Evolutionary conservation across 2,329 filamentous ascomycete species (phyloP).

Genomic region (Gremmenia infestans): DNA sequence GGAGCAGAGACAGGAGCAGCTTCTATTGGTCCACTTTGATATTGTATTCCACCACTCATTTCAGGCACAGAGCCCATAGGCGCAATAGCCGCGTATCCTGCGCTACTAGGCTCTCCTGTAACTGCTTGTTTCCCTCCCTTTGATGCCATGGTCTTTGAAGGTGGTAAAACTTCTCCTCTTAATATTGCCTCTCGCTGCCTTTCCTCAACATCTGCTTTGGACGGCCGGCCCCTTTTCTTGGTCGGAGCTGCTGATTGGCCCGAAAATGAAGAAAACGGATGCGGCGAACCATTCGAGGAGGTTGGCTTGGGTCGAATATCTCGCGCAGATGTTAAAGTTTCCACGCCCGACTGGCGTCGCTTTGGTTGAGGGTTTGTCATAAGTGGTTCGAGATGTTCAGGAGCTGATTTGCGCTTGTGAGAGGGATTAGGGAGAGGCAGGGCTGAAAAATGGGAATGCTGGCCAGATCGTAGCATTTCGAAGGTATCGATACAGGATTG

Average conservation of each 20-base stretch:
- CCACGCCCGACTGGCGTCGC: slow-evolving; percentile 21
- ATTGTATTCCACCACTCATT: slow-evolving; percentile 8
- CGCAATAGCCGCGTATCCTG: slow-evolving; percentile 8
- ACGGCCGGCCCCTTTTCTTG: slow-evolving; percentile 30
- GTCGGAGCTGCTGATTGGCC: slow-evolving; percentile 5
- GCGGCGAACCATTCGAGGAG: slow-evolving; percentile 21
- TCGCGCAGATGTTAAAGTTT: slow-evolving; percentile 12
- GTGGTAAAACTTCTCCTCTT: slow-evolving; percentile 24
- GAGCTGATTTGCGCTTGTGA: slow-evolving; percentile 24
- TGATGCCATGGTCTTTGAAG: slow-evolving; percentile 9
- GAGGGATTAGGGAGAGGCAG: slow-evolving; percentile 7
- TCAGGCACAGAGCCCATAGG: slow-evolving; percentile 6
- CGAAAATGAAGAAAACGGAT: slow-evolving; percentile 15
- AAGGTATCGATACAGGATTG: slow-evolving; percentile 27
- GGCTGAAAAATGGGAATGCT: slow-evolving; percentile 3
- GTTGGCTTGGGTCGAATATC: slow-evolving; percentile 27
- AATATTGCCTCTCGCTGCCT: slow-evolving; percentile 23
- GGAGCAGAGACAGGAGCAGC: neutral
- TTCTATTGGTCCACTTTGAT: slow-evolving; percentile 8
- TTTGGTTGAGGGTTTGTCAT: slow-evolving; percentile 16
- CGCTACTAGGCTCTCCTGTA: slow-evolving; percentile 10
- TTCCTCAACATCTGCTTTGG: slow-evolving; percentile 28
- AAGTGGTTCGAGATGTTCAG: slow-evolving; percentile 15
- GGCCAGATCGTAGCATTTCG: slow-evolving; percentile 16
- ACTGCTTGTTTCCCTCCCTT: slow-evolving; percentile 3